phyloP scores from a whole-genome alignment of 441 rosid genomes.

The Adansonia rubrostipa region DNA sequence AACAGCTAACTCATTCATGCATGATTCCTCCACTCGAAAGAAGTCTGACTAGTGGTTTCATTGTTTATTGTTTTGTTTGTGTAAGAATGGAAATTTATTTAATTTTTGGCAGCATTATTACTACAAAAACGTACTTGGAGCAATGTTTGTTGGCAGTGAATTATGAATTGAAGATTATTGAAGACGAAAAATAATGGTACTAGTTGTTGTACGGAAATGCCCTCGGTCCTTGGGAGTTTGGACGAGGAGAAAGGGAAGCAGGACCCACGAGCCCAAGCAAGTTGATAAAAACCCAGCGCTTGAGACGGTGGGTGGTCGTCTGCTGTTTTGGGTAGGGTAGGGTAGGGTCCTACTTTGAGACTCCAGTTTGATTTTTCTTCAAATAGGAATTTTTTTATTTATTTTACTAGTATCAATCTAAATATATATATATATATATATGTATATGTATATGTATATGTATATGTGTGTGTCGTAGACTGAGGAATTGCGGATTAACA shows the following conservation, averaged over 20 bases:
- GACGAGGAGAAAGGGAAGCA: not conserved
- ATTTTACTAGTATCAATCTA: not conserved
- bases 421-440: not conserved
- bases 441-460: no score
- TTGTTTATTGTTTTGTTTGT: no score
- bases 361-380: not conserved
- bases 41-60: not conserved
- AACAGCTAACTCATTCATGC: no score
- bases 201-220: not conserved
- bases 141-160: not conserved
- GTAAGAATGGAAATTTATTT: no score
- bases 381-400: not conserved
- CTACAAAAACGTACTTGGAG: no score
- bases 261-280: conserved; percentile 34
- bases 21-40: not conserved
- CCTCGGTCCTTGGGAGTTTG: not conserved
- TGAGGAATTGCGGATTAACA: no score
- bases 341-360: not conserved
- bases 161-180: no score
- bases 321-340: not conserved
- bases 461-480: no score
- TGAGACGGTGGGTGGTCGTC: conserved; percentile 20
- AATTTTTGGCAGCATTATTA: no score
- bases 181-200: not conserved
- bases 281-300: conserved; percentile 32